Evolutionary conservation across 257 asterid genomes (phyloP).

Genomic region (Plantago ovata): DNA sequence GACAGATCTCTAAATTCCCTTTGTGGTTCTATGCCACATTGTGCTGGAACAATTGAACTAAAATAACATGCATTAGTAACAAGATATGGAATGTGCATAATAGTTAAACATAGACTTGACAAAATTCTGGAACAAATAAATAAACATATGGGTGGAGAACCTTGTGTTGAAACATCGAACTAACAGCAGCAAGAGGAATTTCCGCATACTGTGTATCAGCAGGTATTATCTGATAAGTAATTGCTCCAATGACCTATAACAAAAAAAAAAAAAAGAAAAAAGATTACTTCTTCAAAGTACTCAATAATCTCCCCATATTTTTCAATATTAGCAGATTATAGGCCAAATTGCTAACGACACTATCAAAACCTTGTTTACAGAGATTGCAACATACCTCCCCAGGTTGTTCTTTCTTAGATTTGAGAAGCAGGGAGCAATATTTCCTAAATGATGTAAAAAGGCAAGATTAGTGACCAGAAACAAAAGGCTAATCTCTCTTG

Average conservation of each 20-base stretch:
- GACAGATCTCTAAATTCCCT: not conserved
- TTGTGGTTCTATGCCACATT: conserved; percentile 6
- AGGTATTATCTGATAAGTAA: conserved; percentile 78
- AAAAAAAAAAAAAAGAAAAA: conserved; percentile 4
- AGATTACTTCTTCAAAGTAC: conserved; percentile 7
- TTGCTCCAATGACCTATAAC: conserved; percentile 74
- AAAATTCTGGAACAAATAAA: conserved; percentile 8
- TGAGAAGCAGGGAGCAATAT: conserved; percentile 72
- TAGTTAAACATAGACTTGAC: not conserved
- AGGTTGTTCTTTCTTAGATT: conserved; percentile 32
- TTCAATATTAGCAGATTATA: conserved; percentile 6
- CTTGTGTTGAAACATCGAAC: conserved; percentile 61
- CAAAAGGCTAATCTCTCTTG: too few relatives aligned
- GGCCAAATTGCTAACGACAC: too few relatives aligned
- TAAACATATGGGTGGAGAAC: conserved; percentile 29
- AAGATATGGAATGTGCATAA: too few relatives aligned
- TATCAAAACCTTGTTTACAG: conserved; percentile 12
- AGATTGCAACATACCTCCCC: conserved; percentile 50
- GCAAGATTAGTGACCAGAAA: not conserved
- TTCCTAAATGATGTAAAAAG: conserved; percentile 45
- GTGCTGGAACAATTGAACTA: not conserved
- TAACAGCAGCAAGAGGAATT: conserved; percentile 92
- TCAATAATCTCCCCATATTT: conserved; percentile 1
- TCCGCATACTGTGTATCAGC: conserved; percentile 89
- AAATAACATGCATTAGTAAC: not conserved